phyloP scores from a whole-genome alignment of 768 basidiomycete genomes.

The Phlegmacium glaucopus region DNA sequence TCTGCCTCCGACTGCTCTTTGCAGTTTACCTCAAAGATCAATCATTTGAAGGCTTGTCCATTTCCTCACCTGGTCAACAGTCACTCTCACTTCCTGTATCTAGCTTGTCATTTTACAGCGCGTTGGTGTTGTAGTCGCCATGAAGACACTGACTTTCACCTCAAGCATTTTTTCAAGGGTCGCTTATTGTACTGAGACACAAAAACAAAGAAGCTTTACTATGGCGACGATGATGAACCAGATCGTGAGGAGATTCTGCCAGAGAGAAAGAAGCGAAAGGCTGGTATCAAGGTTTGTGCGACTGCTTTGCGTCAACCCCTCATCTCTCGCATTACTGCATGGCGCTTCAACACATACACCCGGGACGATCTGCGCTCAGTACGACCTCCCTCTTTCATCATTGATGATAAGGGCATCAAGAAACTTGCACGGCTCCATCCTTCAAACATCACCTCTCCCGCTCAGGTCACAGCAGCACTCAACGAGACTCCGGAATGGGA shows the following conservation, averaged over 20 bases:
- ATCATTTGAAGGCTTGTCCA: constrained; percentile 1
- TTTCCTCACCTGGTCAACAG: background rate
- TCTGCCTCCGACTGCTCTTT: background rate
- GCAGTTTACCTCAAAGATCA: constrained; percentile 2
- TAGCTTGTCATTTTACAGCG: constrained; percentile 1
- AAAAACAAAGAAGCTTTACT: background rate
- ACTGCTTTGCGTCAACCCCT: background rate
- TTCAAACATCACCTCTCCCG: background rate
- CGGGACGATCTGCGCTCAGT: background rate
- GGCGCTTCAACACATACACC: background rate
- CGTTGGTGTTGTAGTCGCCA: constrained; percentile 2
- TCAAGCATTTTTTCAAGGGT: constrained; percentile 4
- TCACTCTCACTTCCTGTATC: background rate
- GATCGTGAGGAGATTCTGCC: background rate
- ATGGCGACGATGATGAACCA: constrained; percentile 1
- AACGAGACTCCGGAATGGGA: constrained; percentile 3
- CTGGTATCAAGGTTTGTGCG: no score
- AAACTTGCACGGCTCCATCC: background rate
- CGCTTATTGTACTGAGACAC: background rate
- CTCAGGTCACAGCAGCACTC: background rate
- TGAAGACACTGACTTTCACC: background rate
- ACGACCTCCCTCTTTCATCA: background rate
- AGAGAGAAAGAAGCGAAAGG: constrained; percentile 1
- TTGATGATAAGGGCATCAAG: background rate
- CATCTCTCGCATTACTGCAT: background rate